Conservation (phyloP, 2,329 filamentous ascomycete species). For the Ceratocystis destructans region DNA sequence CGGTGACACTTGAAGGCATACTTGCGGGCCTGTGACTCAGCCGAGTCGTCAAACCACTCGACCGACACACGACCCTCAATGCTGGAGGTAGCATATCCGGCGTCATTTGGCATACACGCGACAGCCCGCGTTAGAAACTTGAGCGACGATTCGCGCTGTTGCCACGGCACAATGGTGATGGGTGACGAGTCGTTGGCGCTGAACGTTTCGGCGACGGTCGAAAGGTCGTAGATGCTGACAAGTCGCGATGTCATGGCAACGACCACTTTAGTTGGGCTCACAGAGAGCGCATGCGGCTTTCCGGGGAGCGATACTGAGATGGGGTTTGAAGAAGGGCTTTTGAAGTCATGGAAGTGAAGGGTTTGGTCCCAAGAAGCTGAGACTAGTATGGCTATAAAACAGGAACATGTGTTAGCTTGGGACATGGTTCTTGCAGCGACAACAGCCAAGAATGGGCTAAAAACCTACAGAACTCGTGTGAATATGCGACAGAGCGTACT, state of each 20-base stretch:
- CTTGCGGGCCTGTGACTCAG: conserved; percentile 78
- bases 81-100: conserved; percentile 78
- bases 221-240: conserved; percentile 88
- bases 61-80: conserved; percentile 95
- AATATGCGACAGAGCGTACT: conserved; percentile 75
- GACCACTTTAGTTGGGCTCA: conserved; percentile 67
- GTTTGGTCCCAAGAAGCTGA: conserved; percentile 91
- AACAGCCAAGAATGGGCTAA: not conserved
- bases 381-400: conserved; percentile 51
- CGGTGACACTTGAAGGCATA: conserved; percentile 99
- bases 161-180: conserved; percentile 61
- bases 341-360: conserved; percentile 66
- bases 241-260: conserved; percentile 90
- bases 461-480: conserved; percentile 50
- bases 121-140: conserved; percentile 93
- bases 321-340: conserved; percentile 33
- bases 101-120: conserved; percentile 91
- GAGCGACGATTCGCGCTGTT: conserved; percentile 81
- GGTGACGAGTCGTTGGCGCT: conserved; percentile 34
- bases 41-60: conserved; percentile 89
- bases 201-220: conserved; percentile 46
- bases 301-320: conserved; percentile 59
- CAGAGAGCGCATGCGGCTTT: conserved; percentile 79
- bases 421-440: not conserved
- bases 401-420: not conserved